Evolutionary conservation across 305 asterid genomes (phyloP).

Genomic region (Rubia tinctorum): DNA sequence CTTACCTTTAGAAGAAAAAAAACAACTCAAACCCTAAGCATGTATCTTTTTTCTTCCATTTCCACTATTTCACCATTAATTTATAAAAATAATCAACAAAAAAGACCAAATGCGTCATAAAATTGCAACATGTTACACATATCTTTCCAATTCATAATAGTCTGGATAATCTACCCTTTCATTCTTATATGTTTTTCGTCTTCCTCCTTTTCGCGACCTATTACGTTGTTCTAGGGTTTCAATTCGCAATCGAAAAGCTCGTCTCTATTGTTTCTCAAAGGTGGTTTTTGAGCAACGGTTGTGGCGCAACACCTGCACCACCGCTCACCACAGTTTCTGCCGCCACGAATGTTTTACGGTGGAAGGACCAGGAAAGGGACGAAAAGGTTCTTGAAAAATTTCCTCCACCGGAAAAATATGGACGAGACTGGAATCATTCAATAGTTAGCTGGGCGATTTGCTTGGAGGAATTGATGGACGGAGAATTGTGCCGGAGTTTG

Average conservation of each 20-base stretch:
- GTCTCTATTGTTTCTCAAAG: background rate
- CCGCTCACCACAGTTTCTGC: background rate
- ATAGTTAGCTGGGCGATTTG: constrained; percentile 3
- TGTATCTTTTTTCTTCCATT: too few relatives aligned
- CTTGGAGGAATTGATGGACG: constrained; percentile 13
- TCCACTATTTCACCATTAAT: too few relatives aligned
- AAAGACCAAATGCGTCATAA: background rate
- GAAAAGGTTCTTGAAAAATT: background rate
- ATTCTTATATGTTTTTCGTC: background rate
- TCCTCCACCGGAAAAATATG: background rate
- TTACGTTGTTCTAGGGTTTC: background rate
- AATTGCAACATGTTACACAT: constrained; percentile 5
- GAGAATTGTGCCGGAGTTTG: constrained; percentile 12
- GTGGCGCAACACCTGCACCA: background rate
- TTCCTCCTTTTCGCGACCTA: background rate
- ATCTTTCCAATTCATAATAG: background rate
- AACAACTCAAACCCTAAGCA: too few relatives aligned
- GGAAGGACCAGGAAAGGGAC: background rate
- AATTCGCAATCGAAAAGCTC: background rate
- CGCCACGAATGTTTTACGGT: background rate
- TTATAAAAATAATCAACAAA: too few relatives aligned
- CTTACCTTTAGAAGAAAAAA: too few relatives aligned
- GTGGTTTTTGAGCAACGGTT: background rate
- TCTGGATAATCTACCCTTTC: constrained; percentile 7
- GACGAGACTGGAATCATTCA: background rate